These are phyloP conservation scores for Ophiostoma piceae DNA, from an alignment of 2,329 filamentous ascomycete genomes.

Conservation along the genomic window DNA sequence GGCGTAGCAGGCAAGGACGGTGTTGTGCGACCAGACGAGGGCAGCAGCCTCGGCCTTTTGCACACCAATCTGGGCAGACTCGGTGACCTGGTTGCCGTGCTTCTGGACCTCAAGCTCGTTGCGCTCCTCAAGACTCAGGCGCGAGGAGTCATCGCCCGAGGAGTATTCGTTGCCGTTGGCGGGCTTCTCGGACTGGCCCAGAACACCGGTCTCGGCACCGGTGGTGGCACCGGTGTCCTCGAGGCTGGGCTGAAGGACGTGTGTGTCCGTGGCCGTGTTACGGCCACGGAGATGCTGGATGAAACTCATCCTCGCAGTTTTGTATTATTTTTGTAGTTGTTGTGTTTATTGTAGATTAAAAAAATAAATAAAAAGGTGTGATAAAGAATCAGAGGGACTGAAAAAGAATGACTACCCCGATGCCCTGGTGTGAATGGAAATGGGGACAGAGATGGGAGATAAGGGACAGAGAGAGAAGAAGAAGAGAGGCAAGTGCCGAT, in stretches of 20 bases:
- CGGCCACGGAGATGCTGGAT: constrained; percentile 20
- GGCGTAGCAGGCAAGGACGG: constrained; percentile 34
- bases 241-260: constrained; percentile 11
- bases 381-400: not conserved
- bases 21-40: constrained; percentile 39
- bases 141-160: constrained; percentile 19
- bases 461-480: not conserved
- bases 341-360: not conserved
- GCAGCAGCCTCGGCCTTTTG: constrained; percentile 46
- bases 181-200: not conserved
- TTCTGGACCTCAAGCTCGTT: constrained; percentile 25
- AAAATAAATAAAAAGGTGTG: not conserved
- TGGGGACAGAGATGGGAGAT: not conserved
- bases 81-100: constrained; percentile 22
- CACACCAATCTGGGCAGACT: constrained; percentile 41
- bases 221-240: not conserved
- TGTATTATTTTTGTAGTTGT: not conserved
- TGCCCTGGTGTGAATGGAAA: not conserved
- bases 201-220: constrained; percentile 7
- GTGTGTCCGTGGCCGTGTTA: constrained; percentile 13
- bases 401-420: not conserved
- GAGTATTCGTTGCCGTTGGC: not conserved
- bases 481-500: constrained; percentile 13
- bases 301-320: constrained; percentile 20
- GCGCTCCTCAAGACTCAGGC: constrained; percentile 25